These are phyloP conservation scores for Vachellia collinsii DNA, from an alignment of 306 rosid genomes.

Conservation along the genomic window DNA sequence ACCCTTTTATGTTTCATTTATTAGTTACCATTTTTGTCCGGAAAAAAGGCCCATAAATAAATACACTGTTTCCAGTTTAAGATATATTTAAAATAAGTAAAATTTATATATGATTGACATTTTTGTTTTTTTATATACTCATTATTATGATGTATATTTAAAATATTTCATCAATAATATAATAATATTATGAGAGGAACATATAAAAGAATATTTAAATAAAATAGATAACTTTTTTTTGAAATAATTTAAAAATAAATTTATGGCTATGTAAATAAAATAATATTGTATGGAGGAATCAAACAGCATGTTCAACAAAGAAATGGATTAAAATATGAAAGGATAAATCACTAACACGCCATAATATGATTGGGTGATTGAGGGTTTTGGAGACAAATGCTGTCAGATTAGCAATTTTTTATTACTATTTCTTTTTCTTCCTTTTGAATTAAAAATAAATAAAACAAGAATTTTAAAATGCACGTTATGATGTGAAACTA, in stretches of 20 bases:
- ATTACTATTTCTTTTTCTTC: slow-evolving; percentile 34
- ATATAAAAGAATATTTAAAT: not conserved
- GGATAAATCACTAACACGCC: slow-evolving; percentile 26
- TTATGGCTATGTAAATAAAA: not conserved
- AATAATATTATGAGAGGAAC: not conserved
- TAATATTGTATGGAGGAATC: slow-evolving; percentile 28
- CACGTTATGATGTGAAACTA: slow-evolving; percentile 49
- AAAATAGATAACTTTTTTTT: no score
- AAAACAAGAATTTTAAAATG: slow-evolving; percentile 27
- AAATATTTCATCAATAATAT: not conserved
- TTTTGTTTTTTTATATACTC: no score
- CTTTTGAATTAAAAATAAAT: not conserved
- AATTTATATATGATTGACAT: slow-evolving; percentile 1
- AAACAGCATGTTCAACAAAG: slow-evolving; percentile 46
- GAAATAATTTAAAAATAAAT: not conserved
- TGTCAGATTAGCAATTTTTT: slow-evolving; percentile 56
- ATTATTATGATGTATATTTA: not conserved
- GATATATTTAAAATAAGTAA: not conserved
- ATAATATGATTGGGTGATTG: slow-evolving; percentile 55
- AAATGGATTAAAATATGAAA: slow-evolving; percentile 36
- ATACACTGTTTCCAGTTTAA: not conserved
- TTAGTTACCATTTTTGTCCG: slow-evolving; percentile 38
- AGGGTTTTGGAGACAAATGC: slow-evolving; percentile 60
- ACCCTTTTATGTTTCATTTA: slow-evolving; percentile 33
- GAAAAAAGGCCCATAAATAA: not conserved